phyloP scores from a whole-genome alignment of 192 early-diverging fungal species.

The Coemansia sp. region DNA sequence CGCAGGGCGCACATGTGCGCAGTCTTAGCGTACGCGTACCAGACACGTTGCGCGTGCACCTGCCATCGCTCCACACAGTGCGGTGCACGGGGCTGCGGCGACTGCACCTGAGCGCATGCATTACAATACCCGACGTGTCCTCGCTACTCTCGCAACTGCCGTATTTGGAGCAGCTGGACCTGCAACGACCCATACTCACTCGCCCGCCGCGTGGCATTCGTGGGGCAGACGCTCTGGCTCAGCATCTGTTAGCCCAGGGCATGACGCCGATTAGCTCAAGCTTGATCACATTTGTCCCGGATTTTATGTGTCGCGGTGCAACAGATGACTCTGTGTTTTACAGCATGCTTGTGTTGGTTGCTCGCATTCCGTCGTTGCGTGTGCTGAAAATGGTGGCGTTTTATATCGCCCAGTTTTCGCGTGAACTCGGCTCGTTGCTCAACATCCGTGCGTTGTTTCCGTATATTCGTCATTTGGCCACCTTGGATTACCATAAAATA shows the following conservation, averaged over 20 bases:
- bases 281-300: background rate
- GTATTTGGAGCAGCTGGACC: conserved; percentile 23
- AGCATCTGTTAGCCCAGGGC: conserved; percentile 18
- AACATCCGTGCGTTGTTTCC: conserved; percentile 29
- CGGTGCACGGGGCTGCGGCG: conserved; percentile 16
- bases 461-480: conserved; percentile 26
- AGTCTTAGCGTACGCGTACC: conserved; percentile 10
- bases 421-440: conserved; percentile 29
- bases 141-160: conserved; percentile 23
- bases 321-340: conserved; percentile 21
- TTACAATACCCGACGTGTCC: conserved; percentile 24
- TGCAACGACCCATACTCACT: conserved; percentile 20
- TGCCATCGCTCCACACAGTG: background rate
- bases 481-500: conserved; percentile 15
- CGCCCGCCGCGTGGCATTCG: conserved; percentile 26
- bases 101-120: conserved; percentile 19
- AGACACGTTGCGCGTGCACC: background rate
- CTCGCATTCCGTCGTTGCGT: conserved; percentile 32
- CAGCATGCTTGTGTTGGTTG: conserved; percentile 37
- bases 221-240: conserved; percentile 34
- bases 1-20: conserved; percentile 19
- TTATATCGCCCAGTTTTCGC: conserved; percentile 31
- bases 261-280: conserved; percentile 33
- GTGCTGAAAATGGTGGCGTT: conserved; percentile 36
- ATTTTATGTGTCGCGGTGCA: background rate